Percentiles rank a stretch among this genome's conserved stretches.
Evolutionary conservation across 495 filamentous ascomycete species (phyloP).

Genomic region (Penicillium fimorum): DNA sequence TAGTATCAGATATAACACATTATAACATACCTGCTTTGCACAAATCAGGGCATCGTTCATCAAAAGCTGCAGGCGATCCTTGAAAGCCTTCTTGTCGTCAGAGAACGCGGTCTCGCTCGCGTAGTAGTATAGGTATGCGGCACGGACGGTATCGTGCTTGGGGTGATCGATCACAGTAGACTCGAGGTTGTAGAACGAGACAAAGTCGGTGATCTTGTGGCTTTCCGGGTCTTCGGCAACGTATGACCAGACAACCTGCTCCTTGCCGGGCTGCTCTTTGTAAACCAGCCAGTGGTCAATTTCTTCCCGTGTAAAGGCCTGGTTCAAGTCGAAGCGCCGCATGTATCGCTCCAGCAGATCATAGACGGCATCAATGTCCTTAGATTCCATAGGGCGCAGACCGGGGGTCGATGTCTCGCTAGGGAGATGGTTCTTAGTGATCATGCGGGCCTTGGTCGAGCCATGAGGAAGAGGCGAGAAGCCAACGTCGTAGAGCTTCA

Average conservation of each 20-base stretch:
- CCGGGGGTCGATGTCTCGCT: slow-evolving; percentile 65
- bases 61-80: slow-evolving; percentile 68
- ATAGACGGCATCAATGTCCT: slow-evolving; percentile 76
- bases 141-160: slow-evolving; percentile 74
- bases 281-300: slow-evolving; percentile 85
- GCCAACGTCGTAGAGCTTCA: slow-evolving; percentile 88
- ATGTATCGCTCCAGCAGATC: slow-evolving; percentile 76
- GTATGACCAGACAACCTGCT: slow-evolving; percentile 88
- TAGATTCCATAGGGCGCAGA: slow-evolving; percentile 74
- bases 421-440: slow-evolving; percentile 76
- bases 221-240: slow-evolving; percentile 77
- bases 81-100: slow-evolving; percentile 56
- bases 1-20: neutral
- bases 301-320: slow-evolving; percentile 74
- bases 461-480: slow-evolving; percentile 80
- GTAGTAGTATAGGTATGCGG: slow-evolving; percentile 96
- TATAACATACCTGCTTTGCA: slow-evolving; percentile 64
- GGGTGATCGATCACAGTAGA: slow-evolving; percentile 79
- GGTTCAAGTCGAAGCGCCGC: slow-evolving; percentile 77
- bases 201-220: slow-evolving; percentile 89
- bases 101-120: slow-evolving; percentile 78
- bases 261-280: slow-evolving; percentile 52
- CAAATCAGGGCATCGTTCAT: slow-evolving; percentile 84
- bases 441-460: slow-evolving; percentile 78
- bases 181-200: slow-evolving; percentile 94